Percentiles rank a stretch among this genome's conserved stretches.
phyloP scores from a whole-genome alignment of 1,284 basidiomycete genomes.

The Apiotrichum gamsii region DNA sequence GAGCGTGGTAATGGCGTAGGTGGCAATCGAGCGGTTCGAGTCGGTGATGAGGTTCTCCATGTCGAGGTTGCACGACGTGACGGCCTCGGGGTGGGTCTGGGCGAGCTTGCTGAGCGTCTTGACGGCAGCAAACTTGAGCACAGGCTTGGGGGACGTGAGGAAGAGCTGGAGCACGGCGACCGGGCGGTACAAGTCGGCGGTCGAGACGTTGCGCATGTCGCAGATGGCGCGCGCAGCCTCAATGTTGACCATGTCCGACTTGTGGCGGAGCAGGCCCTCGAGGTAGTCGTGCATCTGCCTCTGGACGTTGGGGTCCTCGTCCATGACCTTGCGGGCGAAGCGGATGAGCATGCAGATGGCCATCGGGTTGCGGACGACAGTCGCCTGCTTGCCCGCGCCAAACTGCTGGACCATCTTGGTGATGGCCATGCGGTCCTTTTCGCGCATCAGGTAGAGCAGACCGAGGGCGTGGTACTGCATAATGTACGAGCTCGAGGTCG shows the following conservation, averaged over 20 bases:
- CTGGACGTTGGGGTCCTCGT: constrained; percentile 93
- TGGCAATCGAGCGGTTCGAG: constrained; percentile 91
- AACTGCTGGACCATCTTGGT: constrained; percentile 99
- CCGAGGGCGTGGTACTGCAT: constrained; percentile 97
- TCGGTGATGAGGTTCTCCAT: constrained; percentile 97
- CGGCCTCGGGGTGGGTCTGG: constrained; percentile 72
- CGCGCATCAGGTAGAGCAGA: constrained; percentile 86
- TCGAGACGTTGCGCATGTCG: constrained; percentile 79
- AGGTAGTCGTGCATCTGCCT: constrained; percentile 89
- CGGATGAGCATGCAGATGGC: constrained; percentile 99
- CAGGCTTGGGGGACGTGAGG: constrained; percentile 85
- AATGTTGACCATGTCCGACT: constrained; percentile 99
- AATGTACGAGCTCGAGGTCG: constrained; percentile 82
- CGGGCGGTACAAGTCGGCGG: constrained; percentile 73
- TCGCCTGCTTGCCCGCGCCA: constrained; percentile 69
- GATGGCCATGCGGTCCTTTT: constrained; percentile 97
- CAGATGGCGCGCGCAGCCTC: constrained; percentile 97
- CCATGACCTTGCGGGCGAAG: constrained; percentile 94
- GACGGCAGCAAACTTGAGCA: constrained; percentile 95
- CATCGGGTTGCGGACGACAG: constrained; percentile 87
- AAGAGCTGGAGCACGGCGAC: constrained; percentile 89
- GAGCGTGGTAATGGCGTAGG: constrained; percentile 96
- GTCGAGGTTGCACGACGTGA: constrained; percentile 92
- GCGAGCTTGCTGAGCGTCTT: constrained; percentile 88
- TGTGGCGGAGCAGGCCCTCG: constrained; percentile 93